Evolutionary conservation across 148 eudicot genomes (phyloP).

Genomic region (Euryodendron excelsum): DNA sequence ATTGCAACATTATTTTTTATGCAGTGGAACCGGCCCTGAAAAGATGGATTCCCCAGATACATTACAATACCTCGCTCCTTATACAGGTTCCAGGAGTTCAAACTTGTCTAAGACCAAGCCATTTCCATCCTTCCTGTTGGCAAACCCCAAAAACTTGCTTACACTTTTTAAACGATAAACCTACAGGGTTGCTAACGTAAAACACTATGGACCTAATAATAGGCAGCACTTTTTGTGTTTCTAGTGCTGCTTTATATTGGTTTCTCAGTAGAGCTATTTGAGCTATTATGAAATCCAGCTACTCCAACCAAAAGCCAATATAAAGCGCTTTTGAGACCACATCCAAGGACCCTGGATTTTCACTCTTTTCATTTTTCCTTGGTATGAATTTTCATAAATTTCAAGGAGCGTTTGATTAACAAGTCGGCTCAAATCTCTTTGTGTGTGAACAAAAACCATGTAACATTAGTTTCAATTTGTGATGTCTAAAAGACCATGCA

Average conservation of each 20-base stretch:
- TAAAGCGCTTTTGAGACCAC: background rate
- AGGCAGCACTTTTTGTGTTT: background rate
- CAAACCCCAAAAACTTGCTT: background rate
- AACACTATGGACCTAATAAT: too few species aligned
- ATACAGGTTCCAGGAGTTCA: background rate
- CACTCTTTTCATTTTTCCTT: background rate
- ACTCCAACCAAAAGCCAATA: background rate
- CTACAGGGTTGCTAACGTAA: background rate
- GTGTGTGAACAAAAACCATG: background rate
- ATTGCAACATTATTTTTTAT: too few species aligned
- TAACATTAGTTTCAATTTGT: background rate
- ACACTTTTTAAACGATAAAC: background rate
- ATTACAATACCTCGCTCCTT: too few species aligned
- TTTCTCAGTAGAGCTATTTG: background rate
- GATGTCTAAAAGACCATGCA: background rate
- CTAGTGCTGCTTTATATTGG: background rate
- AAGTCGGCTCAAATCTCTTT: background rate
- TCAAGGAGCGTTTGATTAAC: background rate
- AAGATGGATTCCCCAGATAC: too few species aligned
- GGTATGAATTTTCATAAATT: background rate
- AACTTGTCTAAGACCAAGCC: background rate
- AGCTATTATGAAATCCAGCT: too few species aligned
- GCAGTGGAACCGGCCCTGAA: too few species aligned
- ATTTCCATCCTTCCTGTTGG: background rate
- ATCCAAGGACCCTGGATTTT: background rate